These are phyloP conservation scores for Rhexocercosporidium sp. DNA, from an alignment of 2,329 filamentous ascomycete genomes.

Conservation along the genomic window DNA sequence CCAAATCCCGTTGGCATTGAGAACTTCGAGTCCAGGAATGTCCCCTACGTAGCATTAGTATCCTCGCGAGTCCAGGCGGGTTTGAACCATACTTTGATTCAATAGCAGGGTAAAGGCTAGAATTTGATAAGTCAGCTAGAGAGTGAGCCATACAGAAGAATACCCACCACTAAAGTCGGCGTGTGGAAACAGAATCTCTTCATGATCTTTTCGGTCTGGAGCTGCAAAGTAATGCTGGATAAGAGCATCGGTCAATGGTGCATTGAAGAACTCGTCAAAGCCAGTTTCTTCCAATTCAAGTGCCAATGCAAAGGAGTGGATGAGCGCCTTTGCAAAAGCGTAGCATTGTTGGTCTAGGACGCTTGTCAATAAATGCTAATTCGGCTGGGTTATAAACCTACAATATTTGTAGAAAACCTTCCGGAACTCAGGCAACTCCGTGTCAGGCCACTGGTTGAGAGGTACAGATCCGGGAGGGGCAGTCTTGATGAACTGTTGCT, in stretches of 20 bases:
- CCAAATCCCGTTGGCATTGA: conserved; percentile 16
- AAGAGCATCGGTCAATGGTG: background rate
- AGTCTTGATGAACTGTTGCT: conserved; percentile 11
- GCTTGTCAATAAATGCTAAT: background rate
- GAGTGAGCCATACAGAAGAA: background rate
- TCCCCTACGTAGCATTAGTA: background rate
- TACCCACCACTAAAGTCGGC: conserved; percentile 10
- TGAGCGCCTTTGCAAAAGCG: conserved; percentile 8
- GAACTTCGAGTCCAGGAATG: conserved; percentile 13
- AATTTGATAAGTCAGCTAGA: background rate
- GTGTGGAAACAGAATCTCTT: conserved; percentile 9
- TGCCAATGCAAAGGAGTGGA: conserved; percentile 12
- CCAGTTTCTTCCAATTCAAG: conserved; percentile 8
- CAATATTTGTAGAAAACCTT: conserved; percentile 15
- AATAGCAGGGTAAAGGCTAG: conserved; percentile 8
- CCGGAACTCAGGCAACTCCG: conserved; percentile 11
- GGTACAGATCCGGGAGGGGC: background rate
- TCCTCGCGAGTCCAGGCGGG: background rate
- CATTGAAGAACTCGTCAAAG: conserved; percentile 11
- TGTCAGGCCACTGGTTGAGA: conserved; percentile 19
- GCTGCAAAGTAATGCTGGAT: conserved; percentile 13
- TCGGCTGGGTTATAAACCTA: background rate
- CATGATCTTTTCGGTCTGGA: conserved; percentile 3
- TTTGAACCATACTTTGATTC: conserved; percentile 2
- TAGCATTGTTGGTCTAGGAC: conserved; percentile 1